A percentile compares a stretch with the other conserved stretches of the same genome.
Evolutionary conservation across 2,329 filamentous ascomycete species (phyloP).

Genomic region (Simplicillium aogashimaense): DNA sequence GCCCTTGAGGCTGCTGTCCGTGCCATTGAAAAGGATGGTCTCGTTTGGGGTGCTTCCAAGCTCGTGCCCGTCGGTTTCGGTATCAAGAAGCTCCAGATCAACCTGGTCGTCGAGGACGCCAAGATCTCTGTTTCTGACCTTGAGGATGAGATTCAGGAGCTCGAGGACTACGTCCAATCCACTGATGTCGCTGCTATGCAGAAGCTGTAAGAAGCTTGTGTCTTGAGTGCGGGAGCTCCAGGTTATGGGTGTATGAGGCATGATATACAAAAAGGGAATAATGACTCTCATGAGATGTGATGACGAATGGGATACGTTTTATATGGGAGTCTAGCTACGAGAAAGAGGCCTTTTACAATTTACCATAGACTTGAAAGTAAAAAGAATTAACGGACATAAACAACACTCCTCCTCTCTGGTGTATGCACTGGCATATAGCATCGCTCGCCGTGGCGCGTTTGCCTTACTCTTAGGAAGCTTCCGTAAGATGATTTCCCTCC

Average conservation of each 20-base stretch:
- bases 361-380: slow-evolving; percentile 7
- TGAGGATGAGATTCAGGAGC: slow-evolving; percentile 68
- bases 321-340: slow-evolving; percentile 5
- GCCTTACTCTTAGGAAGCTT: too few relatives aligned
- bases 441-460: too few relatives aligned
- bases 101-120: slow-evolving; percentile 93
- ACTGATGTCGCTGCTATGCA: slow-evolving; percentile 10
- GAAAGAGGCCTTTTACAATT: slow-evolving; percentile 4
- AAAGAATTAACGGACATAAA: neutral
- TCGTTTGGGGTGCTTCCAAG: slow-evolving; percentile 91
- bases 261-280: slow-evolving; percentile 16
- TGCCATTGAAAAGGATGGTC: slow-evolving; percentile 80
- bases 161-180: slow-evolving; percentile 87
- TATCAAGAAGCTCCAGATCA: slow-evolving; percentile 99
- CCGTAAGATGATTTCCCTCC: too few relatives aligned
- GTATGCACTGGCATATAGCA: too few relatives aligned
- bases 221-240: slow-evolving; percentile 3
- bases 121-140: slow-evolving; percentile 85
- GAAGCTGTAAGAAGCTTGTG: slow-evolving; percentile 11
- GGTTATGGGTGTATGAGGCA: slow-evolving; percentile 19
- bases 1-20: slow-evolving; percentile 74
- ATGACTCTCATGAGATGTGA: slow-evolving; percentile 13
- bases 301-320: slow-evolving; percentile 6
- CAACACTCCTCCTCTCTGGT: too few relatives aligned
- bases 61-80: slow-evolving; percentile 87